Conservation (phyloP, 345 rosid species). For the Lenwebbia sp. region DNA sequence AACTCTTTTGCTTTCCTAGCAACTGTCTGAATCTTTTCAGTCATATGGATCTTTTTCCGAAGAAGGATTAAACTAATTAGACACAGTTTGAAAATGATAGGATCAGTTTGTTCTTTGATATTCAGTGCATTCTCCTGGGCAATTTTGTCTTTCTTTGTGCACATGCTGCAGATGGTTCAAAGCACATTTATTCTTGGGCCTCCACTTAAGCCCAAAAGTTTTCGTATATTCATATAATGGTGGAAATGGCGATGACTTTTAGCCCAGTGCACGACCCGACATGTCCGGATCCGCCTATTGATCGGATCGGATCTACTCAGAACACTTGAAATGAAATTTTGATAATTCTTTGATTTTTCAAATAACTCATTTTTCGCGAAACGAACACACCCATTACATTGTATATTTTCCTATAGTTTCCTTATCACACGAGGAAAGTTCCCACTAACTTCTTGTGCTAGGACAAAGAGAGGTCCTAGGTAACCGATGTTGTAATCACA, state of each 20-base stretch:
- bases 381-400: too few relatives aligned
- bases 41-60: not conserved
- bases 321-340: not conserved
- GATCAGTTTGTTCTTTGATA: too few relatives aligned
- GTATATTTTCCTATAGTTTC: too few relatives aligned
- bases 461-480: not conserved
- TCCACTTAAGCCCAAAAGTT: not conserved
- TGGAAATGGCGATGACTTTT: not conserved
- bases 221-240: not conserved
- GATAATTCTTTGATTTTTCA: not conserved
- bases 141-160: not conserved
- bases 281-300: not conserved
- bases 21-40: not conserved
- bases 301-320: not conserved
- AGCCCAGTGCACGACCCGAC: not conserved
- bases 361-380: too few relatives aligned
- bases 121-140: not conserved
- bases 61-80: not conserved
- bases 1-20: too few relatives aligned
- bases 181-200: not conserved
- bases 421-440: not conserved
- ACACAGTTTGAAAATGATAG: too few relatives aligned
- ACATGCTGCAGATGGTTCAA: not conserved
- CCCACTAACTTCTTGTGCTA: not conserved
- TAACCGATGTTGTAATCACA: not conserved